Percentiles rank a stretch among this genome's conserved stretches.
phyloP scores from a whole-genome alignment of 1,284 basidiomycete species.

The Rugosomyces carneus region DNA sequence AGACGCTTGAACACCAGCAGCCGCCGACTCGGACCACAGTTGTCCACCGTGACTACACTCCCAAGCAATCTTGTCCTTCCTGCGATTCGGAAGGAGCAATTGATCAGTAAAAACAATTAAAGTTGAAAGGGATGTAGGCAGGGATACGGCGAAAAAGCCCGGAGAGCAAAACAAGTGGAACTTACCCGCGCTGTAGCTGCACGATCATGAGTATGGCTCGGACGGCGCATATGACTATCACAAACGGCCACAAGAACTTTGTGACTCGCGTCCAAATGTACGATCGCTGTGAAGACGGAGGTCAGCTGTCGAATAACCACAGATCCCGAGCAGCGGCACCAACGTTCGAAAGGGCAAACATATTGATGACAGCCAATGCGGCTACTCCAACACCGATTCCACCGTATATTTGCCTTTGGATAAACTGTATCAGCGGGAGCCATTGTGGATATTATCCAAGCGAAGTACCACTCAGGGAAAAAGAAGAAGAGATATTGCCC shows the following conservation, averaged over 20 bases:
- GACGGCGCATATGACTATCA: constrained; percentile 61
- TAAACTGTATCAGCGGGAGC: constrained; percentile 2
- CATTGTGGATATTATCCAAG: constrained; percentile 11
- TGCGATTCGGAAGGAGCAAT: constrained; percentile 24
- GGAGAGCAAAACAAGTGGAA: constrained; percentile 13
- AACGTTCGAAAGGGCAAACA: constrained; percentile 66
- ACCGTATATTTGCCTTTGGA: constrained; percentile 65
- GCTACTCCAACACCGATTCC: constrained; percentile 61
- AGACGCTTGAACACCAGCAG: constrained; percentile 34
- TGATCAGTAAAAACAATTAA: constrained; percentile 14
- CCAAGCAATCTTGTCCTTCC: constrained; percentile 68
- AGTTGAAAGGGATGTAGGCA: constrained; percentile 9
- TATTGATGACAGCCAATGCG: constrained; percentile 48
- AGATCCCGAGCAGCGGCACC: constrained; percentile 20
- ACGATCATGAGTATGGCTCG: constrained; percentile 73
- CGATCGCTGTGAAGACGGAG: constrained; percentile 45
- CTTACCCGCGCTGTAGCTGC: constrained; percentile 63
- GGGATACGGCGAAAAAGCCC: constrained; percentile 10
- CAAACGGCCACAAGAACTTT: constrained; percentile 69
- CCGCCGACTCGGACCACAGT: constrained; percentile 52
- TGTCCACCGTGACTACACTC: constrained; percentile 72
- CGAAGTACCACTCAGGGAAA: constrained; percentile 59
- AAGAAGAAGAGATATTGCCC: constrained; percentile 69
- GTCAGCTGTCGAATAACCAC: constrained; percentile 14
- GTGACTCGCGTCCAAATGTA: constrained; percentile 66